Percentiles rank a stretch among this genome's conserved stretches.
Evolutionary conservation across 2,329 filamentous ascomycete genomes (phyloP).

Genomic region (Penicillium nordicum): DNA sequence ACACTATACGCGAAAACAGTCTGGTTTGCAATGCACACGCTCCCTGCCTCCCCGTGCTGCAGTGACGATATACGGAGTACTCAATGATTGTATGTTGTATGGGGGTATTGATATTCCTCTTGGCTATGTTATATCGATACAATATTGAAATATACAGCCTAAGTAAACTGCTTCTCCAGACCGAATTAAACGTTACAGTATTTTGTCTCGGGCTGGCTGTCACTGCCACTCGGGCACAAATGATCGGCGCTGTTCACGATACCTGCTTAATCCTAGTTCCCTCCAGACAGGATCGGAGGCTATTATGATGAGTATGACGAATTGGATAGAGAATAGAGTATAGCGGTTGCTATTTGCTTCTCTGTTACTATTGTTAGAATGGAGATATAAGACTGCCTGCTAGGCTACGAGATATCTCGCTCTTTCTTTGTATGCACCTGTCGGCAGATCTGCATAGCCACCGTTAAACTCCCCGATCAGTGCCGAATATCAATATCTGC

Average conservation of each 20-base stretch:
- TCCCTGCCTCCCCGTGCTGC: neutral
- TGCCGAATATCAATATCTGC: neutral
- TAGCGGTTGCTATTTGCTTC: neutral
- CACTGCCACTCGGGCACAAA: slow-evolving; percentile 2
- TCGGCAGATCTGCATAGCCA: slow-evolving; percentile 10
- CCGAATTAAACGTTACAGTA: neutral
- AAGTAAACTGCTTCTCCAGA: neutral
- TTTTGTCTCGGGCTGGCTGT: neutral
- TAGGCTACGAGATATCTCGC: slow-evolving; percentile 4
- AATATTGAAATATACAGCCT: too few species aligned
- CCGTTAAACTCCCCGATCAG: neutral
- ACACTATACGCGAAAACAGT: neutral
- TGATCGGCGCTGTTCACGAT: slow-evolving; percentile 1
- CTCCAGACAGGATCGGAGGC: neutral
- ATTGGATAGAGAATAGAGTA: neutral
- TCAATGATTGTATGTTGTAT: neutral
- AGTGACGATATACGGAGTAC: neutral
- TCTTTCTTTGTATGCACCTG: neutral
- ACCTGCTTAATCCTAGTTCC: neutral
- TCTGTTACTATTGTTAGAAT: slow-evolving; percentile 3
- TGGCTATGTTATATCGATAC: slow-evolving; percentile 1
- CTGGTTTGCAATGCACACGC: slow-evolving; percentile 4
- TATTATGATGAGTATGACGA: neutral
- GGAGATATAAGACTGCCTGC: slow-evolving; percentile 1
- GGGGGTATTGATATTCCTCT: neutral